These are phyloP conservation scores for Podospora fimiseda DNA, from an alignment of 495 filamentous ascomycete species.

Conservation along the genomic window DNA sequence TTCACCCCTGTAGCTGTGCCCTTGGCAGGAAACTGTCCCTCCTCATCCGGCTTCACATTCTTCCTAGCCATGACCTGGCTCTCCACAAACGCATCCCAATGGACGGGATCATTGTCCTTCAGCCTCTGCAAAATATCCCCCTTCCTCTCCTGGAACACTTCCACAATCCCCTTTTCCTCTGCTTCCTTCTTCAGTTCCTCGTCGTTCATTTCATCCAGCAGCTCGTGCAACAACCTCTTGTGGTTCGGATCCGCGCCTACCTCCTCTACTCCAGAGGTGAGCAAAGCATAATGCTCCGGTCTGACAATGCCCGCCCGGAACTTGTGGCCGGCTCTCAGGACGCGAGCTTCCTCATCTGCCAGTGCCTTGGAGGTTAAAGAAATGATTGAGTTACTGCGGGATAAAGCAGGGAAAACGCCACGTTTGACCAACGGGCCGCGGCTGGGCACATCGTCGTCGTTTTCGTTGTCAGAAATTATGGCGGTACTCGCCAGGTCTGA, in stretches of 20 bases:
- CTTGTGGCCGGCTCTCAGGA: conserved; percentile 77
- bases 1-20: not conserved
- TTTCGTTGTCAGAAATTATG: conserved; percentile 29
- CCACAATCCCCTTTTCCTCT: conserved; percentile 48
- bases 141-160: conserved; percentile 51
- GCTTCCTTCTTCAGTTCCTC: conserved; percentile 53
- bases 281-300: conserved; percentile 38
- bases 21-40: not conserved
- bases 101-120: conserved; percentile 50
- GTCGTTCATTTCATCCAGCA: conserved; percentile 59
- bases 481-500: not conserved
- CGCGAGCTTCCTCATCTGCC: conserved; percentile 80
- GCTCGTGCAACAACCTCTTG: conserved; percentile 48
- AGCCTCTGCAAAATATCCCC: conserved; percentile 45
- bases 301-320: conserved; percentile 56
- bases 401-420: conserved; percentile 37
- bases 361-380: conserved; percentile 73
- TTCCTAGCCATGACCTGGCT: conserved; percentile 59
- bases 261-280: conserved; percentile 37
- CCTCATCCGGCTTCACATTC: conserved; percentile 35
- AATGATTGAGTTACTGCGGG: conserved; percentile 69
- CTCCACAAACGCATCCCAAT: conserved; percentile 60
- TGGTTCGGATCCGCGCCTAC: conserved; percentile 51
- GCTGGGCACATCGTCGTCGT: conserved; percentile 34
- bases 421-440: conserved; percentile 19